phyloP scores from a whole-genome alignment of 2,329 filamentous ascomycete species.

The Cordyceps fumosorosea region DNA sequence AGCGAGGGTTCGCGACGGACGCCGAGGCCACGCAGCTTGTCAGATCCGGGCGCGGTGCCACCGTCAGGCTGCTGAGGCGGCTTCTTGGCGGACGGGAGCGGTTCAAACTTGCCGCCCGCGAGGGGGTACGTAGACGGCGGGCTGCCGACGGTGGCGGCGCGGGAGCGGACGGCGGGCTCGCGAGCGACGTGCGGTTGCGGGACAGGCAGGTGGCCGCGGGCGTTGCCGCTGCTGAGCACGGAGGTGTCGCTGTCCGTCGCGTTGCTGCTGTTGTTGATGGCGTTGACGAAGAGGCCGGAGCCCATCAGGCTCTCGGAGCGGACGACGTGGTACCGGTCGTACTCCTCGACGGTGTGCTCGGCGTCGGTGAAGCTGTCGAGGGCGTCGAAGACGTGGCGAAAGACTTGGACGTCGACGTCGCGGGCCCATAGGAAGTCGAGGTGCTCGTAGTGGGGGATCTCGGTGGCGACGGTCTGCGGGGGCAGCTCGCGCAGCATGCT shows the following conservation, averaged over 20 bases:
- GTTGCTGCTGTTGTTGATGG: conserved; percentile 18
- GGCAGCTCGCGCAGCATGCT: conserved; percentile 89
- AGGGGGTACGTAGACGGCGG: background rate
- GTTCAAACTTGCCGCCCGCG: background rate
- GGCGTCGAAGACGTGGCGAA: conserved; percentile 86
- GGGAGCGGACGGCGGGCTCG: conserved; percentile 17
- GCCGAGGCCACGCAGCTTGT: conserved; percentile 9
- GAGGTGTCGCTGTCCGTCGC: conserved; percentile 33
- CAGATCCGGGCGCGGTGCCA: background rate
- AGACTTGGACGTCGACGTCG: conserved; percentile 78
- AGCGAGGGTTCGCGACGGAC: conserved; percentile 8
- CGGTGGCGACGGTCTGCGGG: conserved; percentile 72
- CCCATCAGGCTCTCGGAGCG: conserved; percentile 45
- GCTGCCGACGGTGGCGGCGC: conserved; percentile 8
- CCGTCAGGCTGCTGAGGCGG: too few relatives aligned
- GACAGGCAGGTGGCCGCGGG: conserved; percentile 7
- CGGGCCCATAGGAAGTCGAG: conserved; percentile 93
- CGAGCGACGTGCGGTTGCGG: conserved; percentile 24
- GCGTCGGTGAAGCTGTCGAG: conserved; percentile 63
- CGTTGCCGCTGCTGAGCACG: conserved; percentile 17
- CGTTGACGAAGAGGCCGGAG: conserved; percentile 23
- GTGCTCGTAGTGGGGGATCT: conserved; percentile 91
- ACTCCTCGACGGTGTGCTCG: conserved; percentile 54
- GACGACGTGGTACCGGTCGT: conserved; percentile 48
- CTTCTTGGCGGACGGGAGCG: background rate